Evolutionary conservation across 2,329 filamentous ascomycete genomes (phyloP).

Genomic region (Colletotrichum horii): DNA sequence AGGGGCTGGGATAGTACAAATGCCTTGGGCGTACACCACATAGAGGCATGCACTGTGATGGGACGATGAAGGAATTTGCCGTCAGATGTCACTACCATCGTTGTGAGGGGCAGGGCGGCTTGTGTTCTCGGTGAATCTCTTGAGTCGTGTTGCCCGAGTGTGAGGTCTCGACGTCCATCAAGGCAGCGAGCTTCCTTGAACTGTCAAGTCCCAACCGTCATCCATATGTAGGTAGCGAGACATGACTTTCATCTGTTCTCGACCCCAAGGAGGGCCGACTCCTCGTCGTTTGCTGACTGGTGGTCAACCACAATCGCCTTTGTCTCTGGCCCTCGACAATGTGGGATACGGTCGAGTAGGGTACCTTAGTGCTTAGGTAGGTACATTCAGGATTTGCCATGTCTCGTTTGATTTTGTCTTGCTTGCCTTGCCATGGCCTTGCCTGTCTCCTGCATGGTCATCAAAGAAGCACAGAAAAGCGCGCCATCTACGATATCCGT

Average conservation of each 20-base stretch:
- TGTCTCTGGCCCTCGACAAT: neutral
- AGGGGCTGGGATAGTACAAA: neutral
- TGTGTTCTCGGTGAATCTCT: neutral
- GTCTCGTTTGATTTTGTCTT: slow-evolving; percentile 10
- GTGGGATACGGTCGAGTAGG: neutral
- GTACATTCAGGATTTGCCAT: neutral
- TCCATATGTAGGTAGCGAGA: neutral
- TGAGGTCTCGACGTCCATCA: neutral
- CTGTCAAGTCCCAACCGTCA: neutral
- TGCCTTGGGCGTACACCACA: neutral
- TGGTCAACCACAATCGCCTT: neutral
- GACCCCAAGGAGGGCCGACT: neutral
- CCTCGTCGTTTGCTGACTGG: neutral
- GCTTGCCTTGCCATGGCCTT: neutral
- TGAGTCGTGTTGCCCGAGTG: neutral
- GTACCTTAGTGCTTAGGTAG: too few relatives aligned
- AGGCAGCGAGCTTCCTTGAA: neutral
- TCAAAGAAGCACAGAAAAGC: neutral
- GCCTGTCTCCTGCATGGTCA: neutral
- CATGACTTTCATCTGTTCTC: neutral
- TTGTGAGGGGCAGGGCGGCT: neutral
- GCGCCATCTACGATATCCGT: neutral
- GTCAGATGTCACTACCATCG: neutral
- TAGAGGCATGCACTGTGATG: neutral
- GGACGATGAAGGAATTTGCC: neutral